Base-by-base conservation (phyloP, 805 yeast species). In the Metschnikowia lachancei region DNA sequence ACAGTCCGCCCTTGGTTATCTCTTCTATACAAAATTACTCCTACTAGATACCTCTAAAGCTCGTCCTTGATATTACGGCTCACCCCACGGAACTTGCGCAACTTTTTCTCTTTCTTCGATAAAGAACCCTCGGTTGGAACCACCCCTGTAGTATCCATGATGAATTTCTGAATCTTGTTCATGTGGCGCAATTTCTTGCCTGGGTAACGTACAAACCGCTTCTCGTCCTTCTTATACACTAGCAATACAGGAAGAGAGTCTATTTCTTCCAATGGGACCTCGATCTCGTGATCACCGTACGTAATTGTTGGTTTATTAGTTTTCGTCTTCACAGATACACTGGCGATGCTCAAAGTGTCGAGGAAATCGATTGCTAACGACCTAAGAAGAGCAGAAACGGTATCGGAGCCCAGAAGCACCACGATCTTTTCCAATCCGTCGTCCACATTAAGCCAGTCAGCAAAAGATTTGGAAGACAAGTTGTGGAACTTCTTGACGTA, bases 281-380 rank as follows among this genome's bases (percentile, higher is more conserved):
- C 54, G 14, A 59, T 49, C 17, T 55, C 59, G 3, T 44, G 47
- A 2, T 60, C 69, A 18, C 58, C 54, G 28, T 60, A 43, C 13
- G 44, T 42, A 7, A 63, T 37, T 1, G 46, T 20, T 7, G 35
- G 28, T 13, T 45, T 49, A 20, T 39, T 39, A 4, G 67, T 49
- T 4, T 69, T 69, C 8, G 22, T 10, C 16, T 46, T 50, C 10
- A 46, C 30, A 3, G 50, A 34, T 31, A 67, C 62, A 60, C 68
- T 74, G 1, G 74, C 83, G 55, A 78, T 74, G 35, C 79, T 77
- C 2, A 77, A 59, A 2, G 60, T 51, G 0, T 75, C 81, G 35
- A 83, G 61, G 62, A 80, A 83, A 59, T 87, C 95, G 45, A 87
- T 71, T 2, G 92, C 89, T 50, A 88, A 65, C 1, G 85, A 66